Conservation (phyloP, 2,329 filamentous ascomycete genomes). For the Amylocarpus encephaloides region DNA sequence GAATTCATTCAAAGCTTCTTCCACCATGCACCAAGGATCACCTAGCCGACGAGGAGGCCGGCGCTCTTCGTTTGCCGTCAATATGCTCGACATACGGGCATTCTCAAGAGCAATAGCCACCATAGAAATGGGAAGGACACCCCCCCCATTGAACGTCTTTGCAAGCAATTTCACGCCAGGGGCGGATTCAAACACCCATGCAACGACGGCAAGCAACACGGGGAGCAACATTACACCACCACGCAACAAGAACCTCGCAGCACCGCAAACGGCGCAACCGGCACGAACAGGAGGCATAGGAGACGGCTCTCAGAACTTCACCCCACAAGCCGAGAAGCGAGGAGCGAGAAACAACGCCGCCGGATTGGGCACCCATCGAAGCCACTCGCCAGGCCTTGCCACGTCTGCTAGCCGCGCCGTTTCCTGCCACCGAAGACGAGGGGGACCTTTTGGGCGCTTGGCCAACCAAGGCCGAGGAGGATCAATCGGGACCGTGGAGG, state of each 20-base stretch:
- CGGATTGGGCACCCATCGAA: background rate
- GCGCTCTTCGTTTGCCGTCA: background rate
- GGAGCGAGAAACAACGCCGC: background rate
- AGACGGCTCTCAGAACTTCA: background rate
- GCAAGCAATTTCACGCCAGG: no score
- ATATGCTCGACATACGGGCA: no score
- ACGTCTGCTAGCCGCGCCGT: slow-evolving; percentile 1
- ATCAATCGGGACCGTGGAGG: background rate
- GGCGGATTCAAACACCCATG: no score
- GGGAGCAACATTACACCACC: no score
- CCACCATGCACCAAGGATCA: background rate
- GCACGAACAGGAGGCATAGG: no score
- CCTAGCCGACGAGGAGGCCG: slow-evolving; percentile 1
- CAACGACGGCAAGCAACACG: no score
- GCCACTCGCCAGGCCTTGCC: background rate
- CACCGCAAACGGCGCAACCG: no score
- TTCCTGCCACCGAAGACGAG: background rate
- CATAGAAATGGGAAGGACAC: no score
- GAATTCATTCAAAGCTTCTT: background rate
- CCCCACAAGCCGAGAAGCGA: background rate
- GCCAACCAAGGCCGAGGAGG: background rate
- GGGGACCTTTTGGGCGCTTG: background rate
- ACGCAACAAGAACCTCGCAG: no score
- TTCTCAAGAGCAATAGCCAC: no score
- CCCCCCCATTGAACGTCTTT: no score